Percentiles rank a stretch among this genome's conserved stretches.
Evolutionary conservation across 2,329 filamentous ascomycete species (phyloP).

Genomic region (Colletotrichum euphorbiae): DNA sequence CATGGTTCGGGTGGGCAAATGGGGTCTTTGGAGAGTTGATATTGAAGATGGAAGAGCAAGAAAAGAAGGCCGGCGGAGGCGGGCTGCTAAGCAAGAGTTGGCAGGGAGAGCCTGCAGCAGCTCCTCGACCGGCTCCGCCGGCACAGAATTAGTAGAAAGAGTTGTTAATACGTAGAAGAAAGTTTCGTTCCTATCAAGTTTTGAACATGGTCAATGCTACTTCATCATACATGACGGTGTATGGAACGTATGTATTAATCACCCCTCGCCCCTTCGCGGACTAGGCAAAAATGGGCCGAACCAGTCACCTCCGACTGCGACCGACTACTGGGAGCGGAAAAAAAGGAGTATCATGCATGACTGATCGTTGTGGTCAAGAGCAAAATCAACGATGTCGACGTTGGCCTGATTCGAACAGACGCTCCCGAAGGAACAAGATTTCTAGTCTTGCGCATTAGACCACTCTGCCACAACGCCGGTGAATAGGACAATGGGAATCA

Average conservation of each 20-base stretch:
- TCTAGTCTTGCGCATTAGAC: conserved; percentile 25
- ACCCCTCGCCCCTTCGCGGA: no score
- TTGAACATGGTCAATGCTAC: no score
- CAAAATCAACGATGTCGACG: background rate
- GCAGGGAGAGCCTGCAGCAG: conserved; percentile 7
- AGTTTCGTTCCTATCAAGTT: no score
- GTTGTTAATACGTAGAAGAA: background rate
- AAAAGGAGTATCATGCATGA: no score
- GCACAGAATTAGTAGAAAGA: background rate
- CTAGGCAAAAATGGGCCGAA: no score
- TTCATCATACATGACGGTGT: no score
- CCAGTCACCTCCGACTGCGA: no score
- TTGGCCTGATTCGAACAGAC: conserved; percentile 23
- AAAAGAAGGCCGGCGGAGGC: conserved; percentile 16
- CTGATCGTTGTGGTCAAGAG: no score
- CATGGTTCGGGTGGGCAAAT: conserved; percentile 60
- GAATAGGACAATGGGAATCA: no score
- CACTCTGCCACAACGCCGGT: conserved; percentile 13
- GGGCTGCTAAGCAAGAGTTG: conserved; percentile 23
- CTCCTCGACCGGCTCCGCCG: background rate
- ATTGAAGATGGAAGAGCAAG: conserved; percentile 43
- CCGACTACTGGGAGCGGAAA: background rate
- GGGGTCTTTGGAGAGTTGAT: conserved; percentile 57
- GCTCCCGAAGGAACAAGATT: conserved; percentile 25
- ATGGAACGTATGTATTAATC: no score